Percentiles rank a stretch among this genome's conserved stretches.
Evolutionary conservation across 2,329 filamentous ascomycete genomes (phyloP).

Genomic region (Penicillium sp.): DNA sequence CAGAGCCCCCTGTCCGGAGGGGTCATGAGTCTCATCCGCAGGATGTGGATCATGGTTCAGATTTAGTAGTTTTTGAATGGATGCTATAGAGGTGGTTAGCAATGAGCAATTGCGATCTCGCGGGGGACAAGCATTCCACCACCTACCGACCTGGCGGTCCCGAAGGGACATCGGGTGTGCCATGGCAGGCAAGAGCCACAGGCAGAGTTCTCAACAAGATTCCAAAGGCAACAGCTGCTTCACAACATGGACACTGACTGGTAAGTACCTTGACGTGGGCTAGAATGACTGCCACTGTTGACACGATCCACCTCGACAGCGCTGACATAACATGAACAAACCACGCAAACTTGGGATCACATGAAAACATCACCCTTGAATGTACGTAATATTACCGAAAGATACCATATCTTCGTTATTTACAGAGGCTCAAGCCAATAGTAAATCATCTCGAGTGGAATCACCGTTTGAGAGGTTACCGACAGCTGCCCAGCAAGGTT

Average conservation of each 20-base stretch:
- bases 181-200: conserved; percentile 41
- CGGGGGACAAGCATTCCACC: conserved; percentile 9
- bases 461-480: background rate
- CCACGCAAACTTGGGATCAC: background rate
- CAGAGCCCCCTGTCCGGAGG: conserved; percentile 53
- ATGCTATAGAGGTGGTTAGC: conserved; percentile 52
- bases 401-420: no score
- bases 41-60: conserved; percentile 67
- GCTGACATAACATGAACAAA: background rate
- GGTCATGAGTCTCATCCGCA: conserved; percentile 55
- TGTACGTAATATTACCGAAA: no score
- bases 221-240: conserved; percentile 1
- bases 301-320: background rate
- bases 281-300: background rate
- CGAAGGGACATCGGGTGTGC: conserved; percentile 55
- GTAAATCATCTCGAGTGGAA: background rate
- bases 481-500: conserved; percentile 1
- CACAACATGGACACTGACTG: background rate
- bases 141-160: conserved; percentile 66
- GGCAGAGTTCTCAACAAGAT: conserved; percentile 12
- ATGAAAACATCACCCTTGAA: background rate
- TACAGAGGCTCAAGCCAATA: no score
- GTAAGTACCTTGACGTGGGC: background rate
- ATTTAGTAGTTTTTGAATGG: conserved; percentile 92
- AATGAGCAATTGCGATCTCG: conserved; percentile 1